Evolutionary conservation across 2,329 filamentous ascomycete genomes (phyloP), one percentile per base, ranked within the genome.

Genomic region (Fusarium citri): DNA sequence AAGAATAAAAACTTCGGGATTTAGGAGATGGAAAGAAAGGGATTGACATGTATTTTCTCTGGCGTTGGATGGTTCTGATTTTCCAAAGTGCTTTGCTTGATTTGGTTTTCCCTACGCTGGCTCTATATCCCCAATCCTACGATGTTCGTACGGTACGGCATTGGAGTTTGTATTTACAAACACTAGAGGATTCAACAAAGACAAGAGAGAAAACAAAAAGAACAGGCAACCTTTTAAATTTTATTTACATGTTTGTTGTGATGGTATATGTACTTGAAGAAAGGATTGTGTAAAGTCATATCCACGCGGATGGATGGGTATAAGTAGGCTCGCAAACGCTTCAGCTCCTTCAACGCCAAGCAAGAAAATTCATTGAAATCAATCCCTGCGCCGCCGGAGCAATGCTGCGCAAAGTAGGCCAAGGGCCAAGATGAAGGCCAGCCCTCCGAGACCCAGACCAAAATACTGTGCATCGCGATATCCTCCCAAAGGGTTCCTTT

Each of bases 141-240:
- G 42, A 64, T 64, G 61, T 58, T 57, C 55, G 69, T 60, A 65
- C 56, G 55, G 65, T 68, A 66, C 55, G 57, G 64, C 64, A 73
- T 74, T 68, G 66, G 70, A 72, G 69, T 74, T 73, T 75, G 72
- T 72, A 71, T 75, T 71, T 71, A 73, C 68, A 75, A 67, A 72
- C 59, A 71, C 70, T 66, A 64, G 63, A 74, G 71, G 62, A 70
- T 69, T 57, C 60, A 63, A 70, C 59, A 55, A 62, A 67, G 71
- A 66, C 64, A 69, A 67, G 65, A 64, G 70, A 71, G 55, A 74
- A 69, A 74, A 63, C 57, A 58, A 68, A 67, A 68, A 47, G 51
- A 55, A 66, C 59, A 59, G 72, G 48, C 59, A 65, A 60, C 62
- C 55, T 68, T 73, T 72, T 61, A 63, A 63, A 55, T 51, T 51